phyloP scores from a whole-genome alignment of 805 yeast genomes.

The Tetrapisispora pingtungensis region DNA sequence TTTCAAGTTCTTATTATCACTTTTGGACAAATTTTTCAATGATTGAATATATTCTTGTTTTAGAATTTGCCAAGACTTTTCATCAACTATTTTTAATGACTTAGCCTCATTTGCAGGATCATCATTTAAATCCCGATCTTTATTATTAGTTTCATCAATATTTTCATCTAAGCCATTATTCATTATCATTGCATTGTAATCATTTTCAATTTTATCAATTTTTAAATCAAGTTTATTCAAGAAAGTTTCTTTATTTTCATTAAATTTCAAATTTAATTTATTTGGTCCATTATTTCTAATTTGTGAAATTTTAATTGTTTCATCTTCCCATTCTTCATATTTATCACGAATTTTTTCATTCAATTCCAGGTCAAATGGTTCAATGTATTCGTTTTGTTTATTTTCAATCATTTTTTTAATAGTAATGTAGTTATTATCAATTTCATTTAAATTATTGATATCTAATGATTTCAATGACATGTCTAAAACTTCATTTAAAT shows the following conservation, averaged over 20 bases:
- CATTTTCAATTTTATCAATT: conserved; percentile 3
- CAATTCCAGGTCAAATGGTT: conserved; percentile 60
- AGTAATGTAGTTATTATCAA: conserved; percentile 19
- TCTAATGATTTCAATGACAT: conserved; percentile 44
- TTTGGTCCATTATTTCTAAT: conserved; percentile 46
- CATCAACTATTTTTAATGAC: not conserved
- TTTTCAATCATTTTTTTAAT: conserved; percentile 8
- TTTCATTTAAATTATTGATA: conserved; percentile 44
- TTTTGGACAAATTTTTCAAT: conserved; percentile 7
- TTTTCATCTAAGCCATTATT: not conserved
- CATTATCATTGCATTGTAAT: not conserved
- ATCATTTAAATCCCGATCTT: too few species aligned
- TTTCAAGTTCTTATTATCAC: conserved; percentile 13
- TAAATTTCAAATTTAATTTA: conserved; percentile 32
- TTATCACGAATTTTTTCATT: conserved; percentile 49
- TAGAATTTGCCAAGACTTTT: conserved; percentile 3
- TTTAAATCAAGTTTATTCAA: conserved; percentile 19
- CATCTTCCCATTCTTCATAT: conserved; percentile 52
- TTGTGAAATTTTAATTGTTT: conserved; percentile 46
- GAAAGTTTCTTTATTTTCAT: conserved; percentile 20
- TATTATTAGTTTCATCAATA: not conserved
- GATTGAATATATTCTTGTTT: conserved; percentile 7
- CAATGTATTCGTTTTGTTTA: conserved; percentile 33
- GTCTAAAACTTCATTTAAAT: conserved; percentile 34
- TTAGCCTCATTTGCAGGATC: too few species aligned